Conservation (phyloP, 2,329 filamentous ascomycete genomes). For the Acrodontium crateriforme region DNA sequence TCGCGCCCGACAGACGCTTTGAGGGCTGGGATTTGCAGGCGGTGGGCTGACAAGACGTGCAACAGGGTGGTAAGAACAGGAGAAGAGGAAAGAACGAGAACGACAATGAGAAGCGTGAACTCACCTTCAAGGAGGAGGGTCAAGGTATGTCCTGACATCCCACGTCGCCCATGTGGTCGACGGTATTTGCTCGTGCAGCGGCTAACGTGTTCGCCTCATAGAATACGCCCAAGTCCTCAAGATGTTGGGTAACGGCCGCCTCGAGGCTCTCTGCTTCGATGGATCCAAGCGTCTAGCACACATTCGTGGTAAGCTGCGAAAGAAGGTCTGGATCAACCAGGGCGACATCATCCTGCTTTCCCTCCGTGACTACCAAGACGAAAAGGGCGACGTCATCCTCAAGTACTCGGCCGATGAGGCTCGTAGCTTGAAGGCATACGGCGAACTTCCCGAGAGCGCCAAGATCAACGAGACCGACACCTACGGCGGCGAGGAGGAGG, state of each 20-base stretch:
- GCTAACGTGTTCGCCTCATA: too few species aligned
- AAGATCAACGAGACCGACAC: conserved; percentile 99
- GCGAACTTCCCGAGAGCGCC: conserved; percentile 89
- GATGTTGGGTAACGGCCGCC: conserved; percentile 90
- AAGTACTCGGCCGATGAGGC: conserved; percentile 96
- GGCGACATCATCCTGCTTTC: conserved; percentile 84
- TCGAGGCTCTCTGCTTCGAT: conserved; percentile 92
- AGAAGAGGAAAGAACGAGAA: conserved; percentile 77
- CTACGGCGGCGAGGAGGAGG: conserved; percentile 78
- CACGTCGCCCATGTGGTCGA: background rate
- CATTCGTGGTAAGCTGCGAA: conserved; percentile 90
- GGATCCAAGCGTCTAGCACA: conserved; percentile 74
- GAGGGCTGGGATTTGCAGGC: conserved; percentile 2
- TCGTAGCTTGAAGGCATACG: conserved; percentile 87
- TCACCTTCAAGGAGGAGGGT: conserved; percentile 97
- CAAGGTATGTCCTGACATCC: conserved; percentile 44
- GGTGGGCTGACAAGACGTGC: conserved; percentile 1
- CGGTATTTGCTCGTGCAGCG: too few species aligned
- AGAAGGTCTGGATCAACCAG: conserved; percentile 99
- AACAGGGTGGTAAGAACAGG: conserved; percentile 88
- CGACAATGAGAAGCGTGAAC: conserved; percentile 97
- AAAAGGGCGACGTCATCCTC: conserved; percentile 84
- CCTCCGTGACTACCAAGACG: conserved; percentile 83
- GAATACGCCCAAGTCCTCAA: conserved; percentile 81
- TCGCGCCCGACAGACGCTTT: conserved; percentile 2